A percentile compares a stretch with the other conserved stretches of the same genome.
Conservation (phyloP, 2,329 filamentous ascomycete species). For the Diaporthe nobilis region DNA sequence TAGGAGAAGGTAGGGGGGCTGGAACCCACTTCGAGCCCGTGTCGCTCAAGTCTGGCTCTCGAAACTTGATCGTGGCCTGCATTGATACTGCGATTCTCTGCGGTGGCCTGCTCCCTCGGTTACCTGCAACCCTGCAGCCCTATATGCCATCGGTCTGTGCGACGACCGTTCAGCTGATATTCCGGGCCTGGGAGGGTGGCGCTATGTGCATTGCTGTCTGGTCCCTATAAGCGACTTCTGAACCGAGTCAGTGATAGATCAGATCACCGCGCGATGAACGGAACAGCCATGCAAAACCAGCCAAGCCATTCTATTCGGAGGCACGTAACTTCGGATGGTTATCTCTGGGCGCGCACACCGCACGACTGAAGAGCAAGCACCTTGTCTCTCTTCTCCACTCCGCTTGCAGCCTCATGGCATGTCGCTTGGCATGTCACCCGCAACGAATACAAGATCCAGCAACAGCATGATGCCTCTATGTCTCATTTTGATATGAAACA, state of each 20-base stretch:
- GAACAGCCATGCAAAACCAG: constrained; percentile 6
- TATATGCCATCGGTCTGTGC: constrained; percentile 31
- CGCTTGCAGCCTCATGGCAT: not conserved
- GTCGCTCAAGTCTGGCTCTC: not conserved
- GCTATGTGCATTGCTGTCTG: not conserved
- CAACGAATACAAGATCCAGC: not conserved
- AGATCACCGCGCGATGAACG: constrained; percentile 24
- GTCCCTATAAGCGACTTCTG: not conserved
- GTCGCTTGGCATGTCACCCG: no score
- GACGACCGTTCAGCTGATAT: constrained; percentile 28
- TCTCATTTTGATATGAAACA: constrained; percentile 8
- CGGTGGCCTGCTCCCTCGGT: not conserved
- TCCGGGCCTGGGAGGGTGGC: not conserved
- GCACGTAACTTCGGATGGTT: constrained; percentile 2
- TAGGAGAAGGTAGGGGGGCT: not conserved
- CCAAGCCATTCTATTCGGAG: constrained; percentile 16
- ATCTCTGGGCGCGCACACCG: not conserved
- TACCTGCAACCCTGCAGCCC: constrained; percentile 25
- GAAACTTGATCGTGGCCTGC: constrained; percentile 7
- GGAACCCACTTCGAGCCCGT: not conserved
- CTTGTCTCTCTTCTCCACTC: not conserved
- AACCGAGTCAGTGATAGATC: constrained; percentile 20
- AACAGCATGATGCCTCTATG: not conserved
- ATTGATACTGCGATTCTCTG: not conserved
- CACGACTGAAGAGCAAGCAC: not conserved